Evolutionary conservation across 2,329 filamentous ascomycete species (phyloP), one percentile per base, ranked within the genome.

Genomic region (Fusarium foetens): DNA sequence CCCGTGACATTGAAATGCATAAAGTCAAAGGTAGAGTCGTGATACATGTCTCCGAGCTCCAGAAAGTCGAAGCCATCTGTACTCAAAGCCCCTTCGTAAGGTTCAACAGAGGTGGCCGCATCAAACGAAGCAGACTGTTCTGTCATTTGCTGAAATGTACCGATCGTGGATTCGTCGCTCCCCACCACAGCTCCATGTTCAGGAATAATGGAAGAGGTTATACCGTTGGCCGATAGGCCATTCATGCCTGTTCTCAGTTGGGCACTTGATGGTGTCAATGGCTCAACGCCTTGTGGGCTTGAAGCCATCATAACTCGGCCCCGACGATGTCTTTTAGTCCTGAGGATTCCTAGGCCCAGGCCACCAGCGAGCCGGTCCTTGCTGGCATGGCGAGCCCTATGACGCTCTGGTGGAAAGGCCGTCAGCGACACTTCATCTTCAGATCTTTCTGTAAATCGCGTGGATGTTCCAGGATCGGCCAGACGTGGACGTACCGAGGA

Each of bases 131-230:
- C 2, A 27, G 7, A n/a, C 9, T 0, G 19, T 1, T 25, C 17
- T 38, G 5, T 27, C 8, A 13, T 25, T n/a, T 21, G 13, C 13
- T 7, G 31, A 6, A n/a, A 16, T 1, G 11, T n/a, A 6, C 12
- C 8, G 7, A 17, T 7, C 3, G 6, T 6, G 0, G 5, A 16
- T 16, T 27, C 9, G 0, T n/a, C 5, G 9, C 13, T 36, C 17
- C 3, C 12, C 2, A 1, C 2, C 2, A n/a, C 6, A 27, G 0
- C 2, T 4, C 0, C 2, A 0, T 25, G n/a, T 1, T 12, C 33
- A 5, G 13, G 33, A 16, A 16, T 12, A 12, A 1, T 13, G 2
- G 17, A 12, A 1, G 33, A 36, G 2, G 8, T n/a, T 8, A 25
- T 9, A 25, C 23, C 23, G 23, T 25, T 25, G 23, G 23, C 23